phyloP scores from a whole-genome alignment of 306 rosid species.

The Acacia acuminata region DNA sequence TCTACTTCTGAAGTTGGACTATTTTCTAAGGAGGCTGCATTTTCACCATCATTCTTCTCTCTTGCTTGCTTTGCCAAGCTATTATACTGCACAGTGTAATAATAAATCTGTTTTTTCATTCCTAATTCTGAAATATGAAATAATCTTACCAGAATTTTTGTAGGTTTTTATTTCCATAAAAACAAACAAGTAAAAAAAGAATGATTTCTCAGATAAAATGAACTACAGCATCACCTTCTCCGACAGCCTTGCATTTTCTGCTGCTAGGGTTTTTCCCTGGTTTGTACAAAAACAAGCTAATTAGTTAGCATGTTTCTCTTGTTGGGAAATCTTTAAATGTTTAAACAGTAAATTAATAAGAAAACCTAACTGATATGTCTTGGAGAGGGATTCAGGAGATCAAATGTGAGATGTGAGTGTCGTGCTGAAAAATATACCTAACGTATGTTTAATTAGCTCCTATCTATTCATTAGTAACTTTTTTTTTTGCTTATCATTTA shows the following conservation, averaged over 20 bases:
- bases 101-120: background rate
- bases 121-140: background rate
- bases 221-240: constrained; percentile 58
- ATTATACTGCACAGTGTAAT: constrained; percentile 37
- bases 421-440: background rate
- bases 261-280: constrained; percentile 64
- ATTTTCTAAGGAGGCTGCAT: constrained; percentile 40
- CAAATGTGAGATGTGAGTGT: background rate
- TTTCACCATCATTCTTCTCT: constrained; percentile 34
- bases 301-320: constrained; percentile 3
- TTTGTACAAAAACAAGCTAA: constrained; percentile 11
- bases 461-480: background rate
- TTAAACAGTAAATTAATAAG: background rate
- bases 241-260: constrained; percentile 62
- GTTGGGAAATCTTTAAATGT: background rate
- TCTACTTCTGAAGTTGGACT: constrained; percentile 72
- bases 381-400: background rate
- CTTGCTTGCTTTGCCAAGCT: constrained; percentile 12
- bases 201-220: background rate
- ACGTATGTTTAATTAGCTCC: background rate
- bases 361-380: background rate
- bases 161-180: too few species aligned
- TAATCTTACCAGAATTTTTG: background rate
- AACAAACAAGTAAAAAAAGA: background rate
- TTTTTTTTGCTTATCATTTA: background rate